Evolutionary conservation across 179 eudicot genomes (phyloP).

Genomic region (Patellifolia procumbens): DNA sequence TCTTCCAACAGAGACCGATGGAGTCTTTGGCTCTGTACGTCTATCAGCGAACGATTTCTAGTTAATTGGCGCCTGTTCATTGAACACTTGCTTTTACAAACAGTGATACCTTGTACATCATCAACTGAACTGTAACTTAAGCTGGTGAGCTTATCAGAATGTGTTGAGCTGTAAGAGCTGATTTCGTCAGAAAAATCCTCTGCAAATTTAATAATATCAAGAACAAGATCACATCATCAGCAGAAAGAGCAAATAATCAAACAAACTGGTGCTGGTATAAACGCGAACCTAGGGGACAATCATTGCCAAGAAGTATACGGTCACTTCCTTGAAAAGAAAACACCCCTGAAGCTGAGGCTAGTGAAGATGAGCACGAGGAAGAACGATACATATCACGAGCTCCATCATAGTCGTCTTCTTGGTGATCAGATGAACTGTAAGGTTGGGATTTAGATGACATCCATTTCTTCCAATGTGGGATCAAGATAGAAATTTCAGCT

Average conservation of each 20-base stretch:
- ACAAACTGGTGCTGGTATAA: not conserved
- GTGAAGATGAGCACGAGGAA: constrained; percentile 22
- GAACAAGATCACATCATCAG: not conserved
- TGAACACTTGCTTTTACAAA: constrained; percentile 16
- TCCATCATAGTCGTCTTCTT: constrained; percentile 27
- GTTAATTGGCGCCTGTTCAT: constrained; percentile 22
- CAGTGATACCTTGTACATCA: constrained; percentile 6
- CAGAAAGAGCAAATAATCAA: not conserved
- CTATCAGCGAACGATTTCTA: constrained; percentile 53
- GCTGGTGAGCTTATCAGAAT: not conserved
- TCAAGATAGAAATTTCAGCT: constrained; percentile 59
- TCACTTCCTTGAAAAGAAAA: constrained; percentile 5
- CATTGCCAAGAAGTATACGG: not conserved
- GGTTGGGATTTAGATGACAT: constrained; percentile 19
- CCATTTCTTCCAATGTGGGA: constrained; percentile 54
- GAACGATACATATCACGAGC: constrained; percentile 4
- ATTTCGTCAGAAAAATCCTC: constrained; percentile 12
- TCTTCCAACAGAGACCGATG: constrained; percentile 59
- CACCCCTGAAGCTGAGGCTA: constrained; percentile 6
- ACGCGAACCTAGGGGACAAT: constrained; percentile 41
- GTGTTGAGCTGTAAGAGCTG: constrained; percentile 8
- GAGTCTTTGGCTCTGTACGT: constrained; percentile 62
- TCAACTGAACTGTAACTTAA: not conserved
- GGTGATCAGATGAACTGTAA: constrained; percentile 22
- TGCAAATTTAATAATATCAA: not conserved